A percentile compares a stretch with the other conserved stretches of the same genome.
phyloP scores from a whole-genome alignment of 176 grass and related monocot genomes.

The Juncus inflexus region DNA sequence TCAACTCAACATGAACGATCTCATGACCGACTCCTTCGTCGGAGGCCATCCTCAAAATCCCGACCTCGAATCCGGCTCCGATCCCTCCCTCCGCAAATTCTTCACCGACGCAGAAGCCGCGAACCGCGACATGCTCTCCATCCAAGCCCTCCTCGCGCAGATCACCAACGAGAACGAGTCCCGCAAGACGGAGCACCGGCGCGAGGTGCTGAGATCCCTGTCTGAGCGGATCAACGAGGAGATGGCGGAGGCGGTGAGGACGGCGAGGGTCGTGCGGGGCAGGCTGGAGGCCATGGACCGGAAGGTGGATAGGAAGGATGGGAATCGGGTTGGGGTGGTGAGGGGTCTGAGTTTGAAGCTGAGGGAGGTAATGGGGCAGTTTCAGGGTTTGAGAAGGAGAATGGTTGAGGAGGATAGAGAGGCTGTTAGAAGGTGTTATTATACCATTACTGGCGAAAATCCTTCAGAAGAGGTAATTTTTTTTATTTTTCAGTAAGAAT shows the following conservation, averaged over 20 bases:
- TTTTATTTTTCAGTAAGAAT: background rate
- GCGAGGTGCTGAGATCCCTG: constrained; percentile 12
- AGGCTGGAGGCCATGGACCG: constrained; percentile 27
- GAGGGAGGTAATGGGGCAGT: constrained; percentile 13
- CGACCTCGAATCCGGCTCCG: constrained; percentile 25
- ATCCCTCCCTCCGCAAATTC: constrained; percentile 1
- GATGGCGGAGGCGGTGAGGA: constrained; percentile 7
- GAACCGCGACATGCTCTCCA: constrained; percentile 23
- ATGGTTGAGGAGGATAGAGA: constrained; percentile 31
- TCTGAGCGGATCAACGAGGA: constrained; percentile 13
- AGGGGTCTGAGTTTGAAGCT: constrained; percentile 18
- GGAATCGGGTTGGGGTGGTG: constrained; percentile 11
- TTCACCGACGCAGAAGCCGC: constrained; percentile 22
- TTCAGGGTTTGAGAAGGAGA: constrained; percentile 26
- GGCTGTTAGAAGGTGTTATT: constrained; percentile 28
- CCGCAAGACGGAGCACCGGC: background rate
- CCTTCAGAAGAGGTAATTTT: constrained; percentile 18
- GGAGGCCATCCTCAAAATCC: background rate
- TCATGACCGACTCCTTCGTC: constrained; percentile 29
- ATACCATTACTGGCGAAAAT: constrained; percentile 27
- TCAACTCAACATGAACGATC: constrained; percentile 22
- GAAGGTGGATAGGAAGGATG: background rate
- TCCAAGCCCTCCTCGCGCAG: constrained; percentile 13
- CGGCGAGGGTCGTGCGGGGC: constrained; percentile 9
- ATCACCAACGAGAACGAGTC: constrained; percentile 21